phyloP scores from a whole-genome alignment of 306 rosid genomes.

The Malus orientalis region DNA sequence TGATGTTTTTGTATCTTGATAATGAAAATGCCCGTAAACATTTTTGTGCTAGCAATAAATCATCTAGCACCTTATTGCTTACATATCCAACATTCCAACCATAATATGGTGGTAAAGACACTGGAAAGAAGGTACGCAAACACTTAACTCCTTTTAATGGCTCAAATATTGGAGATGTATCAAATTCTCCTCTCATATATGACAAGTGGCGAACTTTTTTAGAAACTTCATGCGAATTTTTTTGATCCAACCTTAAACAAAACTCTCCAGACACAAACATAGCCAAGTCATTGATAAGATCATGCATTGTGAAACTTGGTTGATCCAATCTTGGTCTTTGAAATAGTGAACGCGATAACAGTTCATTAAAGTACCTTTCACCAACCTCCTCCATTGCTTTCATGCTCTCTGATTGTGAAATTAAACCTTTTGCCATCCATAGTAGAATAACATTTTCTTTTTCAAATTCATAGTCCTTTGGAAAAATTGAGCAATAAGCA shows the following conservation, averaged over 20 bases:
- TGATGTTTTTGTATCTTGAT: rapidly evolving
- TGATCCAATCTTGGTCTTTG: background rate
- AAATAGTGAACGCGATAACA: background rate
- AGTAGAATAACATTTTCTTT: background rate
- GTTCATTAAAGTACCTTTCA: background rate
- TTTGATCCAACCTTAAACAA: background rate
- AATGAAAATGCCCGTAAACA: background rate
- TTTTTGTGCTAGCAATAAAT: background rate
- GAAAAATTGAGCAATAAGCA: conserved; percentile 8
- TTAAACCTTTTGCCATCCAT: conserved; percentile 16
- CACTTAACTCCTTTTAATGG: background rate
- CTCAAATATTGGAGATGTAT: background rate
- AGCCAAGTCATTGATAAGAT: background rate
- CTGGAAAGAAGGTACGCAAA: background rate
- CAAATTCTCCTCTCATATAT: rapidly evolving
- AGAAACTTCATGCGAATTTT: rapidly evolving
- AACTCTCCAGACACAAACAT: background rate
- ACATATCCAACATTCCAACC: rapidly evolving
- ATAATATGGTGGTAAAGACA: background rate
- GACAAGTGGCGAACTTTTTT: background rate
- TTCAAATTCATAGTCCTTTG: background rate
- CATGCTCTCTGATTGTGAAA: background rate
- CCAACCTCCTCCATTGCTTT: background rate
- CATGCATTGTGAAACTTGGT: background rate
- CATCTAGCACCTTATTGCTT: background rate